Base-by-base conservation (phyloP, 2,329 filamentous ascomycete species). In the Hymenoscyphus albidus region DNA sequence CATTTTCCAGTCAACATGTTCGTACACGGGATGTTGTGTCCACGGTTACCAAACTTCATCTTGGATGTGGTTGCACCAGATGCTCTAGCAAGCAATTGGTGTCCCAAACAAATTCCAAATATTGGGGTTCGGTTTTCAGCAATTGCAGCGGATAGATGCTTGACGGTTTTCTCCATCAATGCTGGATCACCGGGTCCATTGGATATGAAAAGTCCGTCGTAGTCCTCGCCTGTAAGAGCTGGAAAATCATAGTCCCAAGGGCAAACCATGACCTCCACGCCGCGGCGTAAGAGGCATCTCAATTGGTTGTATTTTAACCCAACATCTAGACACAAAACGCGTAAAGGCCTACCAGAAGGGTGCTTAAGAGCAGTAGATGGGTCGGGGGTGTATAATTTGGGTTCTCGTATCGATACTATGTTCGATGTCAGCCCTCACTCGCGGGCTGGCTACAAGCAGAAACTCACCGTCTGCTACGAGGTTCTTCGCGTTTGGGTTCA, bases 31-130 rank as follows among this genome's bases (percentile, higher is more conserved):
- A 99, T 98, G 80, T 99, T 99, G 83, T 96, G 92, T 55, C 94
- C 95, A 74, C 95, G 92, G 81, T 99, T 99, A 81, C 95, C 95
- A 74, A 97, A 99, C 84, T 98, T 98, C 92, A 99, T 96, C 84
- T 99, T 99, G 74, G 85, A 79, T 0, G 95, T 98, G 58, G 83
- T 83, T 58, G 93, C 94, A 63, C 94, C 94, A 39, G 93, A 88
- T 64, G 94, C 93, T 72, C 93, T 86, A 62, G 94, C 93, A 61
- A 98, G 87, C 71, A 98, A 84, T 80, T 98, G 94, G 77, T 98
- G 94, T 64, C 94, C 94, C 72, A 98, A 80, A 81, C 94, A 98
- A 76, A 98, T 98, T 81, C 94, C 94, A 71, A 98, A 97, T 68
- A 98, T 89, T 6, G 94, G 94, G 7, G 88, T 94, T 71, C 88